A percentile compares a stretch with the other conserved stretches of the same genome.
Conservation (phyloP, 2,329 filamentous ascomycete genomes). For the Trichoderma pleuroti region DNA sequence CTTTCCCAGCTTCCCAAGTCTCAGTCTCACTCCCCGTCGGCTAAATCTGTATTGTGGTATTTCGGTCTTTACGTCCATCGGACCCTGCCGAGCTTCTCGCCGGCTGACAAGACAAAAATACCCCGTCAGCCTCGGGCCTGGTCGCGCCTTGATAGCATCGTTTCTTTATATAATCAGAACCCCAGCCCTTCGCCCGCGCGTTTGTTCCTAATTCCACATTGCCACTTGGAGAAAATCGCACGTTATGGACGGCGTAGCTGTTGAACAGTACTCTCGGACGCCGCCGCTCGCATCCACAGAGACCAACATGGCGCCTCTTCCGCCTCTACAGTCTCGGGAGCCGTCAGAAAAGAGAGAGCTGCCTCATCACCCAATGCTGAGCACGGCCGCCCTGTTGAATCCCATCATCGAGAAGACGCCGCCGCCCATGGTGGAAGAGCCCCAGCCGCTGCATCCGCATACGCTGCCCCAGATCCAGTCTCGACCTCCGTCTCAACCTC, state of each 20-base stretch:
- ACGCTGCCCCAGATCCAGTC: neutral
- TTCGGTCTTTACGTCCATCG: neutral
- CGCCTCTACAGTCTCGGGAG: neutral
- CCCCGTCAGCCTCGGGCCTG: constrained; percentile 3
- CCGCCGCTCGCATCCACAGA: constrained; percentile 12
- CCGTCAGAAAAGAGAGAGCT: constrained; percentile 6
- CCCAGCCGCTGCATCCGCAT: neutral
- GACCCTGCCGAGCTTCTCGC: neutral
- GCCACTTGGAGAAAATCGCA: neutral
- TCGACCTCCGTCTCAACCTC: neutral
- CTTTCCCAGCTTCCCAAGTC: neutral
- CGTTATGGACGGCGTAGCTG: constrained; percentile 12
- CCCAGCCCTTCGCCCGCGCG: neutral
- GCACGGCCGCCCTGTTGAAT: constrained; percentile 7
- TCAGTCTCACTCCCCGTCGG: constrained; percentile 6
- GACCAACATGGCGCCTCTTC: neutral
- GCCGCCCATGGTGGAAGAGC: neutral
- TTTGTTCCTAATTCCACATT: neutral
- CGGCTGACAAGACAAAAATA: neutral
- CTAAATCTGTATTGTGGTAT: neutral
- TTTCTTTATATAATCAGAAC: neutral
- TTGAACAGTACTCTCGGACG: constrained; percentile 10
- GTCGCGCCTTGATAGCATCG: neutral
- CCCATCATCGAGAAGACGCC: constrained; percentile 9
- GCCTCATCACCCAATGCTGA: constrained; percentile 11